Evolutionary conservation across 2,329 filamentous ascomycete species (phyloP).

Genomic region (Tolypocladium tropicale): DNA sequence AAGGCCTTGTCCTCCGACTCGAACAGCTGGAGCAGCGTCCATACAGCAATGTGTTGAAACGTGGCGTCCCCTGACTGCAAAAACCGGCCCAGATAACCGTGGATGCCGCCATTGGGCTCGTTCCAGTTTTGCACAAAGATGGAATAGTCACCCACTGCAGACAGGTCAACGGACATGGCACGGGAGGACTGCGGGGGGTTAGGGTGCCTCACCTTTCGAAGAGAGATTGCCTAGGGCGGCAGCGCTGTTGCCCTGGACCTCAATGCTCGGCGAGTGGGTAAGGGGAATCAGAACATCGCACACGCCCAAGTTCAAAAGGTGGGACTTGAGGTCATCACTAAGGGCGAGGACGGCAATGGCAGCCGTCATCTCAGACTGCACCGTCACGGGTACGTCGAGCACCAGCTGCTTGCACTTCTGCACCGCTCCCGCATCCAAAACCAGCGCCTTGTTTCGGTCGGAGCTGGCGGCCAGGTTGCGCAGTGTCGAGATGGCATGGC

Average conservation of each 20-base stretch:
- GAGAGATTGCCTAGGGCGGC: conserved; percentile 92
- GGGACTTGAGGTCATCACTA: conserved; percentile 89
- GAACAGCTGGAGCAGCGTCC: conserved; percentile 89
- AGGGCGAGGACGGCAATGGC: conserved; percentile 92
- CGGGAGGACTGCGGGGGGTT: neutral
- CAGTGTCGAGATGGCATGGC: conserved; percentile 93
- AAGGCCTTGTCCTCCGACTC: conserved; percentile 89
- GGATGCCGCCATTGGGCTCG: conserved; percentile 85
- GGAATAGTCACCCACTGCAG: conserved; percentile 82
- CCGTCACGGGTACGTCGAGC: conserved; percentile 81
- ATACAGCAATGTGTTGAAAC: conserved; percentile 98
- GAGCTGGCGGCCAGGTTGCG: conserved; percentile 94
- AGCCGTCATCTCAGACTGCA: conserved; percentile 99
- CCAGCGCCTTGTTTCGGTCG: conserved; percentile 95
- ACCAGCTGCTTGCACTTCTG: conserved; percentile 98
- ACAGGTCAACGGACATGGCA: neutral
- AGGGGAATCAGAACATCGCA: conserved; percentile 94
- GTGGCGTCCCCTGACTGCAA: conserved; percentile 89
- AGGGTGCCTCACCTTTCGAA: conserved; percentile 65
- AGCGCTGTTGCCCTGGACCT: conserved; percentile 96
- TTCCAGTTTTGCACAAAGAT: conserved; percentile 94
- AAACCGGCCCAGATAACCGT: conserved; percentile 90
- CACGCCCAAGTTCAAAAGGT: conserved; percentile 82
- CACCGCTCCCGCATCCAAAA: conserved; percentile 89
- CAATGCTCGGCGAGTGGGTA: conserved; percentile 90